Base-by-base conservation (phyloP, 441 rosid genomes). In the Gossypium laxum region DNA sequence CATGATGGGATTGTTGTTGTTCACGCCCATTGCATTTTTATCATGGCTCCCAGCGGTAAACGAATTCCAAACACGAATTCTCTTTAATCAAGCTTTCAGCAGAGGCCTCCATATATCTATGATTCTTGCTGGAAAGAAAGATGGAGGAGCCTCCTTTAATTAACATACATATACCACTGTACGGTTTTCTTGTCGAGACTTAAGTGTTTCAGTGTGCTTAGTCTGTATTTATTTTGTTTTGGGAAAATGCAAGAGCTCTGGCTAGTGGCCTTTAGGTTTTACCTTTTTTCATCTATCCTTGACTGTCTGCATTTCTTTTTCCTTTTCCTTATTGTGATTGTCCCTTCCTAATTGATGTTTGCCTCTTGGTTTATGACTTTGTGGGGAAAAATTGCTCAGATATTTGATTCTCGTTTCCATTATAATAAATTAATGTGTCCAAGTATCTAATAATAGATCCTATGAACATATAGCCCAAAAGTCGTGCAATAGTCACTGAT, bases 11-110 rank as follows among this genome's bases (percentile, higher is more conserved):
- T 77, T 91, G 82, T 86, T 92, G 62, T 73, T 92, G 63, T 88
- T 92, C 80, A 88, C 90, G 1, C 98, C 97, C 0, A 89, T 92
- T 28, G 97, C 96, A 2, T 84, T 91, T 81, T 77, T 92, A 76
- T 91, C 98, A 7, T 92, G 97, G 98, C 91, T 92, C 81, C 98
- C 98, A 3, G 88, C 88, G 51, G 92, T 92, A 48, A 89, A 96
- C 0, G 93, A 88, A 80, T 91, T 92, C 80, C 98, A 92, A 75
- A 88, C 96, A 4, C 89, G 98, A 50, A 86, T 92, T 91, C 90
- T 92, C 34, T 92, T 92, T 86, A 92, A 92, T 86, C 97, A 92
- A 82, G 98, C 98, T 51, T 89, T 92, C 82, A 91, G 98, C 75
- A 82, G 98, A 85, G 97, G 97, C 63, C 82, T 92, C 50, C 96